Percentiles rank a stretch among this genome's conserved stretches.
These are phyloP conservation scores for Trifolium pratense DNA, from an alignment of 306 rosid genomes.

Conservation along the genomic window DNA sequence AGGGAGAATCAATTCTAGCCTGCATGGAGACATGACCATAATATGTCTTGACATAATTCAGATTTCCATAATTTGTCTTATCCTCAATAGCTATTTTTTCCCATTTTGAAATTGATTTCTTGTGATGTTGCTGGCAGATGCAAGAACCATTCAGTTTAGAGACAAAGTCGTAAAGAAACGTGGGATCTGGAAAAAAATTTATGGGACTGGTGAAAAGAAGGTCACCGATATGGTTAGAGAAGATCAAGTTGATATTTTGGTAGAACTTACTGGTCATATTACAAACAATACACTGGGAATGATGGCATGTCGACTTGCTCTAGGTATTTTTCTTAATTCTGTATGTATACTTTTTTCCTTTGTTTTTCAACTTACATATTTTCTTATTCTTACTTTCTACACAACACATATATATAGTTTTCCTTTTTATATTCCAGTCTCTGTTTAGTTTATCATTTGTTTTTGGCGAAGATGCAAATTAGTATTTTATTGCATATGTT, in stretches of 20 bases:
- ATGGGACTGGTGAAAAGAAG: conserved; percentile 90
- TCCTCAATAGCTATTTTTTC: conserved; percentile 4
- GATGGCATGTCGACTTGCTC: conserved; percentile 99
- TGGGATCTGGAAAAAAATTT: conserved; percentile 90
- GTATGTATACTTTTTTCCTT: background rate
- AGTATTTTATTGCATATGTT: background rate
- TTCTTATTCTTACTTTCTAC: background rate
- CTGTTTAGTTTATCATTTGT: background rate
- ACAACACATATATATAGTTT: background rate
- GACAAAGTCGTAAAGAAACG: conserved; percentile 84
- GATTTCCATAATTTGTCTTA: conserved; percentile 21
- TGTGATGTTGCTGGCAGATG: conserved; percentile 77
- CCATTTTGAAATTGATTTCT: conserved; percentile 18
- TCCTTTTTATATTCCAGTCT: background rate
- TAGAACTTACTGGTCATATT: conserved; percentile 97
- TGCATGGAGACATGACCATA: conserved; percentile 18
- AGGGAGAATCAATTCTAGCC: conserved; percentile 10
- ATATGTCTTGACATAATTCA: conserved; percentile 19
- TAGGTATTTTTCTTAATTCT: conserved; percentile 43
- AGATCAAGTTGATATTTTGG: conserved; percentile 92
- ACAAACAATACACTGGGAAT: conserved; percentile 96
- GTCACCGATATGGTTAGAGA: conserved; percentile 87
- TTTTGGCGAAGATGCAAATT: conserved; percentile 22
- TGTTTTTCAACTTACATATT: conserved; percentile 1
- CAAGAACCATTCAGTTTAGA: conserved; percentile 85